These are phyloP conservation scores for Kwoniella botswanensis DNA, from an alignment of 768 basidiomycete species.

Conservation along the genomic window DNA sequence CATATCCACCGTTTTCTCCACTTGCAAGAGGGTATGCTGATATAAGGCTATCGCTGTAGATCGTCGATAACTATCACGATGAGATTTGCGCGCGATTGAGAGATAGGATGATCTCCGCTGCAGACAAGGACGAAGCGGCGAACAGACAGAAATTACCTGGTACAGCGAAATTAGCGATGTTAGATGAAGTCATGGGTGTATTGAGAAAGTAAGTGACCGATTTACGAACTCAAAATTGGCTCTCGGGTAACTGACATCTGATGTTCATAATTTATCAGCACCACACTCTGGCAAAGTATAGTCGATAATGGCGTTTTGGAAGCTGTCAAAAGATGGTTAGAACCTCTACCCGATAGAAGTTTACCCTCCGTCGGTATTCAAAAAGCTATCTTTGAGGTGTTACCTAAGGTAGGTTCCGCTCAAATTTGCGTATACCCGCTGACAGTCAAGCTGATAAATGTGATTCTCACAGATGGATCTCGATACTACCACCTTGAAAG, in stretches of 20 bases:
- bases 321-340: conserved; percentile 87
- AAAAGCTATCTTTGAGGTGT: conserved; percentile 79
- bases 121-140: conserved; percentile 78
- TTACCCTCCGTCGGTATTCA: conserved; percentile 96
- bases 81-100: conserved; percentile 88
- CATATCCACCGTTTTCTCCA: not conserved
- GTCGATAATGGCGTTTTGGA: conserved; percentile 86
- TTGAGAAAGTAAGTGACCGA: conserved; percentile 77
- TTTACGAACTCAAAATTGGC: too few species aligned
- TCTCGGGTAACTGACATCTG: not conserved
- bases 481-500: conserved; percentile 85
- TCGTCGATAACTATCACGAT: conserved; percentile 81
- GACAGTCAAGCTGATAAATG: too few species aligned
- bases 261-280: conserved; percentile 61
- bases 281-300: conserved; percentile 85
- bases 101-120: conserved; percentile 83
- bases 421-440: too few species aligned
- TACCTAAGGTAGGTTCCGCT: conserved; percentile 64
- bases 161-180: conserved; percentile 76
- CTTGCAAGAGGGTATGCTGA: conserved; percentile 4
- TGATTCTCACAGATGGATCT: conserved; percentile 71
- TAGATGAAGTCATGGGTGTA: conserved; percentile 89
- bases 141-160: conserved; percentile 83
- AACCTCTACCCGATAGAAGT: conserved; percentile 89
- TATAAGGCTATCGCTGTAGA: conserved; percentile 40